Base-by-base conservation (phyloP, 2,329 filamentous ascomycete species). In the Botrytis galanthina region DNA sequence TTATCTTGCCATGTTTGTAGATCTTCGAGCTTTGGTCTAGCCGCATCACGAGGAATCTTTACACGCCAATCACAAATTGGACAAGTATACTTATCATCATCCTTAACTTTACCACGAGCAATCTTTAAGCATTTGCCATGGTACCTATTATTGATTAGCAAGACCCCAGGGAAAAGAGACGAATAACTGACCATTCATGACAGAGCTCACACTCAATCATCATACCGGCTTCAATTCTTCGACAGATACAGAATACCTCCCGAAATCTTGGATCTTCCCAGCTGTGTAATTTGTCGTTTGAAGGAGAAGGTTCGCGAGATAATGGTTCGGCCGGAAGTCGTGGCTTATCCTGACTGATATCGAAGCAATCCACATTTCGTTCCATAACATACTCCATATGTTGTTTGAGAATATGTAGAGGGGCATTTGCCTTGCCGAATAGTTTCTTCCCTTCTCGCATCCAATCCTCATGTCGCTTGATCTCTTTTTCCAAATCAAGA, bases 121-220 rank as follows among this genome's bases (percentile, higher is more conserved):
- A 99, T 98, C 85, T 99, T 99, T 54, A 99, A 86, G 79, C 96
- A 99, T 82, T 98, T 98, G 74, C 96, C 95, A 80, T 99, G 96
- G 80, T 99, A 99, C 93, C 92, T 95, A 75, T 14, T 39, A 16
- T 54, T 32, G 3, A 59, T 79, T 76, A 79, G 75, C 22, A 59
- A 39, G 4, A 42, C 22, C 42, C n/a, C 14, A 9, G 8, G 14
- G 20, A 12, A 37, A 60, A 68, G 9, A 5, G 48, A 9, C 35
- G 32, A 32, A 57, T 42, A 32, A 85, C 90, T 85, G 82, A 95
- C 96, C 96, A 99, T 84, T 99, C 96, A 80, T 98, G 95, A 83
- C 96, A 99, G 57, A 98, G 87, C 81, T 98, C 96, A 81, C 96
- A 99, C 83, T 99, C 96, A 79, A 99, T 98, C 96, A 99, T 99